Evolutionary conservation across 306 rosid genomes (phyloP).

Genomic region (Argentina anserina): DNA sequence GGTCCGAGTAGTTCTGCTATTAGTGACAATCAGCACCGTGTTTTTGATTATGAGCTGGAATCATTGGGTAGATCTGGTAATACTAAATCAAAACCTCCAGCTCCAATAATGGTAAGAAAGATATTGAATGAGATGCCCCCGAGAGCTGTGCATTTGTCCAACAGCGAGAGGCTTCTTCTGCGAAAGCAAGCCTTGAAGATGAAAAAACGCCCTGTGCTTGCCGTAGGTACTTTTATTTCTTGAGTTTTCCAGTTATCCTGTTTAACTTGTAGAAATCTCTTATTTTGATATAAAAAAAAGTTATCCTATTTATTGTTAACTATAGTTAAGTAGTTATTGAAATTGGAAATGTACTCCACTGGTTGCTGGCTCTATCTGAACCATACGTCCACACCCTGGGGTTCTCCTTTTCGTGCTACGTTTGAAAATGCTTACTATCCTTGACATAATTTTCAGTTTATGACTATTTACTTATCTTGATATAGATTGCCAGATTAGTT

Average conservation of each 20-base stretch:
- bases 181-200: conserved; percentile 72
- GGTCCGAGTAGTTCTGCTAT: conserved; percentile 26
- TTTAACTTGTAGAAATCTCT: no score
- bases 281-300: no score
- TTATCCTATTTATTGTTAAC: conserved; percentile 4
- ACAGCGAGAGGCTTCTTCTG: conserved; percentile 78
- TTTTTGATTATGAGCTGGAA: conserved; percentile 27
- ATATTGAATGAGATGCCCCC: conserved; percentile 34
- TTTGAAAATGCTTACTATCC: not conserved
- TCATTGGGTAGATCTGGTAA: conserved; percentile 32
- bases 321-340: not conserved
- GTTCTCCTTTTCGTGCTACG: not conserved
- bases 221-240: conserved; percentile 57
- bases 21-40: conserved; percentile 21
- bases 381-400: not conserved
- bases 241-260: conserved; percentile 17
- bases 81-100: conserved; percentile 26
- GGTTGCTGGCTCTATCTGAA: not conserved
- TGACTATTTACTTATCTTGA: not conserved
- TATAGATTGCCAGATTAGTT: not conserved
- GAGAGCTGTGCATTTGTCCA: conserved; percentile 52
- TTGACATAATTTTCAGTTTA: not conserved
- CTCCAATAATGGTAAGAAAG: conserved; percentile 28
- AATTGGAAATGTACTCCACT: not conserved
- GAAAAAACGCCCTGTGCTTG: conserved; percentile 70